Conservation (phyloP, 805 yeast genomes). For the Tetrapisispora arboricola region DNA sequence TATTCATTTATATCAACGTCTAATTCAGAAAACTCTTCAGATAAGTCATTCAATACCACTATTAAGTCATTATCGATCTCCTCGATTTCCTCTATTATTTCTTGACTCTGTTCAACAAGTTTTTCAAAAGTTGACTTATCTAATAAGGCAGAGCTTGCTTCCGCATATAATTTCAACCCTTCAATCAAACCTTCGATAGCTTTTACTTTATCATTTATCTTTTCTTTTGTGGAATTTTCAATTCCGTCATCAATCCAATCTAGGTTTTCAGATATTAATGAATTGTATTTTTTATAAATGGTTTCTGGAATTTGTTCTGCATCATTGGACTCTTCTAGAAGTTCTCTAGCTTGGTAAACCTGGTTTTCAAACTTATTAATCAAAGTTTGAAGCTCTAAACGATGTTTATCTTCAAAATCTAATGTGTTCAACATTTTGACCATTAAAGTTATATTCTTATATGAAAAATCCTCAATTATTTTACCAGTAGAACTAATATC, state of each 20-base stretch:
- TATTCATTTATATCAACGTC: conserved; percentile 45
- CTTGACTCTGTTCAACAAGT: conserved; percentile 35
- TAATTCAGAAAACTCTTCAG: conserved; percentile 32
- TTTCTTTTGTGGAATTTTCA: conserved; percentile 31
- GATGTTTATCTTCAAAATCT: conserved; percentile 38
- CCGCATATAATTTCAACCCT: conserved; percentile 31
- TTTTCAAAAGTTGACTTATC: conserved; percentile 36
- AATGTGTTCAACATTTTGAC: conserved; percentile 39
- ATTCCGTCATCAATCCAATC: conserved; percentile 78
- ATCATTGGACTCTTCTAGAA: conserved; percentile 46
- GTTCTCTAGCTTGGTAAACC: conserved; percentile 59
- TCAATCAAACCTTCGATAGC: conserved; percentile 10
- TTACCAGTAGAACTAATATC: conserved; percentile 1
- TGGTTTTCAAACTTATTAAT: conserved; percentile 62
- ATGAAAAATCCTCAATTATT: conserved; percentile 34
- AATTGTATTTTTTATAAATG: conserved; percentile 30
- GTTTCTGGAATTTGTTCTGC: conserved; percentile 32
- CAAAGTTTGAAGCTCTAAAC: conserved; percentile 47
- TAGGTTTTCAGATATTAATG: conserved; percentile 38
- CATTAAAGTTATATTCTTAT: conserved; percentile 38
- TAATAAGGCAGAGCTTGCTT: conserved; percentile 38
- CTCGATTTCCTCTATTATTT: conserved; percentile 35
- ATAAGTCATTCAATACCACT: conserved; percentile 34
- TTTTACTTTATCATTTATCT: not conserved
- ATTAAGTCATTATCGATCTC: conserved; percentile 36